Percentiles rank a stretch among this genome's conserved stretches.
phyloP scores from a whole-genome alignment of 495 filamentous ascomycete species.

The Tuber melanosporum region DNA sequence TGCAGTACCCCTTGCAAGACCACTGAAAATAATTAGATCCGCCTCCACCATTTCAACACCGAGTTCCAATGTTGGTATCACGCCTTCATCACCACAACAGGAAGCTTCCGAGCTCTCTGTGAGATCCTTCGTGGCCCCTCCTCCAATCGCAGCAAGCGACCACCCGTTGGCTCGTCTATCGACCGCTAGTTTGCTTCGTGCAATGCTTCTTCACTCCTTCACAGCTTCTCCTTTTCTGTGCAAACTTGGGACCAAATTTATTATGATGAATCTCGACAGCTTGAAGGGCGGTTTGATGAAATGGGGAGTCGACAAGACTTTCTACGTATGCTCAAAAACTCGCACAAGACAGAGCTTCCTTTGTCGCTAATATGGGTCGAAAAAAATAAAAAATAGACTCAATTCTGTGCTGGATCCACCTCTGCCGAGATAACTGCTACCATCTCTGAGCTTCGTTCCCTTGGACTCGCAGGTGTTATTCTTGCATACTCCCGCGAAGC shows the following conservation, averaged over 20 bases:
- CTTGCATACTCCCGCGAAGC: slow-evolving; percentile 71
- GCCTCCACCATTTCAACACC: slow-evolving; percentile 7
- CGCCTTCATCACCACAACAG: neutral
- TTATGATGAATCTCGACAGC: slow-evolving; percentile 29
- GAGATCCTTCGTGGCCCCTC: neutral
- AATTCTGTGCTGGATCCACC: slow-evolving; percentile 76
- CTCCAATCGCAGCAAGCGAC: slow-evolving; percentile 19
- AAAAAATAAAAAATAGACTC: slow-evolving; percentile 19
- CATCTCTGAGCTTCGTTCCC: slow-evolving; percentile 53
- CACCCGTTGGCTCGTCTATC: slow-evolving; percentile 66
- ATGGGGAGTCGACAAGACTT: slow-evolving; percentile 62
- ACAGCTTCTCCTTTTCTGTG: slow-evolving; percentile 72
- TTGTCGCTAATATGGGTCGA: neutral
- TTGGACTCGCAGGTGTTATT: slow-evolving; percentile 72
- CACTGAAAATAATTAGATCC: neutral
- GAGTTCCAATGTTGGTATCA: neutral
- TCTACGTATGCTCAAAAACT: slow-evolving; percentile 53
- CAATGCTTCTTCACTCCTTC: slow-evolving; percentile 67
- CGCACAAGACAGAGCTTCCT: neutral
- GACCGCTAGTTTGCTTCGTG: slow-evolving; percentile 65
- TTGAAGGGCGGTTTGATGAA: slow-evolving; percentile 36
- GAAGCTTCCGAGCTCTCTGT: neutral
- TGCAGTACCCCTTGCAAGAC: neutral
- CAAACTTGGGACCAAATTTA: slow-evolving; percentile 29
- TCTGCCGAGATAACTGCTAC: slow-evolving; percentile 55